A percentile compares a stretch with the other conserved stretches of the same genome.
Evolutionary conservation across 352 stramenopile genomes (phyloP).

Genomic region (Globisporangium iwayamae): DNA sequence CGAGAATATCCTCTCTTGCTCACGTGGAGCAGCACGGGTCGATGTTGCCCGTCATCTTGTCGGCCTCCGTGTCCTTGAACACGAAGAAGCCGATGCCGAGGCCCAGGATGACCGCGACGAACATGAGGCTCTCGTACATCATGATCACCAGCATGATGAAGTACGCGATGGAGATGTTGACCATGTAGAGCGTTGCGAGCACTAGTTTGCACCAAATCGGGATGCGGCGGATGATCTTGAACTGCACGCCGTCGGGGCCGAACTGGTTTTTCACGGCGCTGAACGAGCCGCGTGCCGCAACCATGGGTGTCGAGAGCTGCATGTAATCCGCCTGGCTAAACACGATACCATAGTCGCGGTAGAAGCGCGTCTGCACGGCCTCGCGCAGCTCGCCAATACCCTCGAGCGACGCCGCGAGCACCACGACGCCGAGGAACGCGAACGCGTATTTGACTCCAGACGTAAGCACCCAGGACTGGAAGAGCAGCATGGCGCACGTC

Average conservation of each 20-base stretch:
- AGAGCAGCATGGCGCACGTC: conserved; percentile 71
- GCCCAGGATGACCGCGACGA: conserved; percentile 69
- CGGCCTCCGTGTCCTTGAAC: conserved; percentile 80
- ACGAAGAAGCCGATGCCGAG: conserved; percentile 69
- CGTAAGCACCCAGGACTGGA: conserved; percentile 74
- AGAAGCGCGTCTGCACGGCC: conserved; percentile 38
- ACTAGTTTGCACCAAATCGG: conserved; percentile 59
- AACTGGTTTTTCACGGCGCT: conserved; percentile 22
- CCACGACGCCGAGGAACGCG: conserved; percentile 65
- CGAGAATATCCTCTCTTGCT: not conserved
- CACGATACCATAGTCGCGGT: conserved; percentile 48
- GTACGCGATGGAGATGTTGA: conserved; percentile 72
- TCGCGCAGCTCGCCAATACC: conserved; percentile 58
- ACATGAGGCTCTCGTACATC: conserved; percentile 83
- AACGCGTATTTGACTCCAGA: conserved; percentile 70
- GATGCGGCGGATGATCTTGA: conserved; percentile 54
- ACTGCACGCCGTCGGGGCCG: conserved; percentile 15
- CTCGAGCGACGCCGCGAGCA: conserved; percentile 67
- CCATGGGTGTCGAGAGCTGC: conserved; percentile 35
- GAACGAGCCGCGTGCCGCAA: conserved; percentile 15
- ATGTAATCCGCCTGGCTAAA: conserved; percentile 59
- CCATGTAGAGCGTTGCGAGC: conserved; percentile 73
- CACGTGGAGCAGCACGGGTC: conserved; percentile 81
- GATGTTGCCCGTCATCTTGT: conserved; percentile 62
- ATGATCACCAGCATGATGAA: conserved; percentile 86